Evolutionary conservation across 306 rosid species (phyloP), one percentile per base, ranked within the genome.

Genomic region (Trifolium pratense): DNA sequence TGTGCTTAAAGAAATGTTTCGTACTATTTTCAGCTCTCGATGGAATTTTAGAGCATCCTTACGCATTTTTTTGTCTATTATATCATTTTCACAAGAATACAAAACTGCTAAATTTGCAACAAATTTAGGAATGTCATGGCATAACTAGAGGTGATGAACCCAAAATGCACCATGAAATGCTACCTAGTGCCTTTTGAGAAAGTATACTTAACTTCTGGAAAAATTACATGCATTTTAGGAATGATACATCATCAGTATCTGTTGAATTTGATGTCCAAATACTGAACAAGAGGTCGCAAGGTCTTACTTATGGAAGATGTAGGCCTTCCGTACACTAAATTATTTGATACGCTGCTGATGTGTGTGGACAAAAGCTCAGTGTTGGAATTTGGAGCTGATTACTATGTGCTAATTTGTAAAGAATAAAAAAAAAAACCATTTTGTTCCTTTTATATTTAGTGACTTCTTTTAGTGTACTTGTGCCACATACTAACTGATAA

Each of bases 1-100:
- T 81, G 70, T 70, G 16, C 45, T 58, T 80, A 60, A 70, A 46
- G 25, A 31, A 63, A 32, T 55, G 66, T 13, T 48, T 68, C 52
- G 53, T 23, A 37, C 16, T 52, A 53, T 72, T 57, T 75, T 52
- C 37, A 36, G n/a, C 64, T 68, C 23, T 21, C 18, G 5, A 40
- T 48, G 14, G 17, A 71, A 52, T 42, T 59, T 75, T 70, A 39
- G 57, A 31, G 49, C 61, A 32, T 42, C 29, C 17, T 66, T 39
- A 11, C 49, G 10, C 48, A 21, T 7, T 36, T 55, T 9, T 34
- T 32, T 74, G 59, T 26, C 73, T 53, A 23, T 52, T 37, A 8
- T 70, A 53, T 39, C 32, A 7, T 62, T 61, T 62, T 56, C 31
- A 26, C 36, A 25, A 14, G 70, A 82, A 74, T 31, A 48, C 58